Conservation (phyloP, 495 filamentous ascomycete genomes). For the Lepraria neglecta region DNA sequence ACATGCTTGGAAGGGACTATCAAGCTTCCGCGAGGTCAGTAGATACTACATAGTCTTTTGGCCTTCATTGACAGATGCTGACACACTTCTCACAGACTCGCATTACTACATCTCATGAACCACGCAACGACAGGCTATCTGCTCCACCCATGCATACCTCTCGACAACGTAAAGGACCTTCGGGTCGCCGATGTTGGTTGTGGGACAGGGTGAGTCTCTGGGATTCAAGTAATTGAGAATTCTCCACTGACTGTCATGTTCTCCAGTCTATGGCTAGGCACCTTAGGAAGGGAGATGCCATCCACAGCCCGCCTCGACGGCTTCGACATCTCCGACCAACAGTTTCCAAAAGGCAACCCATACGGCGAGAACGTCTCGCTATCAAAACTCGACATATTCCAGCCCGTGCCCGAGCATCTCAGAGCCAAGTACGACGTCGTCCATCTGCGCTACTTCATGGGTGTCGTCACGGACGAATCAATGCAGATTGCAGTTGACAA, state of each 20-base stretch:
- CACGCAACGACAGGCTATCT: conserved; percentile 15
- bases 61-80: background rate
- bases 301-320: conserved; percentile 10
- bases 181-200: conserved; percentile 18
- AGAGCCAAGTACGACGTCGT: conserved; percentile 13
- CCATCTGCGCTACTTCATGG: conserved; percentile 18
- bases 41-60: background rate
- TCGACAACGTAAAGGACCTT: background rate
- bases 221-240: background rate
- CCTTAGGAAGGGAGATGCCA: background rate
- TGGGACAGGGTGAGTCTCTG: conserved; percentile 9
- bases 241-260: background rate
- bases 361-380: conserved; percentile 16
- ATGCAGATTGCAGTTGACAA: conserved; percentile 13
- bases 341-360: conserved; percentile 2
- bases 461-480: conserved; percentile 3
- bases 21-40: conserved; percentile 15
- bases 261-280: conserved; percentile 13
- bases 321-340: conserved; percentile 15
- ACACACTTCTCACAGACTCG: conserved; percentile 3
- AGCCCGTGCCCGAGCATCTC: conserved; percentile 12
- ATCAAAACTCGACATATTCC: conserved; percentile 13
- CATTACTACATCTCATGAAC: conserved; percentile 16
- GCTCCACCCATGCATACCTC: conserved; percentile 15
- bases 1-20: conserved; percentile 21